Conservation (phyloP, 495 filamentous ascomycete genomes). For the Penicillium roqueforti region DNA sequence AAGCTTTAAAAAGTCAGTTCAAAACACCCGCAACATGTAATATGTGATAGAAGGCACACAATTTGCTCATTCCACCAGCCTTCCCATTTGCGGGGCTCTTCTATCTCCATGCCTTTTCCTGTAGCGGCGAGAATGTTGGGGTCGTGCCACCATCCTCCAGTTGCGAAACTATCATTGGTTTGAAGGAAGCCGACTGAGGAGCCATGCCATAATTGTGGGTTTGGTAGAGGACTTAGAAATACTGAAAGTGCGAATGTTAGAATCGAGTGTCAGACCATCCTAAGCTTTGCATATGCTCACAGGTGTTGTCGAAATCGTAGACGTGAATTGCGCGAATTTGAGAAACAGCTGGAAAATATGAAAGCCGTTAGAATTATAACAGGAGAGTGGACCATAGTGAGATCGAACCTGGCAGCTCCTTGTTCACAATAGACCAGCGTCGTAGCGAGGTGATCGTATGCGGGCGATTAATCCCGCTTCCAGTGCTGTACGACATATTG, state of each 20-base stretch:
- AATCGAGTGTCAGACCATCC: not conserved
- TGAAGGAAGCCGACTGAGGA: slow-evolving; percentile 71
- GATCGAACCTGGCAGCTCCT: slow-evolving; percentile 59
- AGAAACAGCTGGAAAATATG: slow-evolving; percentile 49
- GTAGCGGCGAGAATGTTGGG: slow-evolving; percentile 77
- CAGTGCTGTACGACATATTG: slow-evolving; percentile 28
- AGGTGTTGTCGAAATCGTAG: slow-evolving; percentile 98
- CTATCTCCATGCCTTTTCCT: slow-evolving; percentile 75
- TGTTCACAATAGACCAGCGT: slow-evolving; percentile 74
- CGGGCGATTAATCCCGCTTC: slow-evolving; percentile 13
- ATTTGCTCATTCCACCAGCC: slow-evolving; percentile 99
- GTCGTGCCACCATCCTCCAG: slow-evolving; percentile 98
- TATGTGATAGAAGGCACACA: slow-evolving; percentile 30
- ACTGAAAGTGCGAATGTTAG: slow-evolving; percentile 48
- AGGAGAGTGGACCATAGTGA: not conserved
- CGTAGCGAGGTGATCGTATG: slow-evolving; percentile 70
- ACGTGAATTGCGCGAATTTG: slow-evolving; percentile 80
- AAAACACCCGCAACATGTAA: not conserved
- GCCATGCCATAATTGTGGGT: slow-evolving; percentile 79
- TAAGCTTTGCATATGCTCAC: slow-evolving; percentile 46
- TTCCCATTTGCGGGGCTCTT: slow-evolving; percentile 80
- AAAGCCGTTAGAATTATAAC: not conserved
- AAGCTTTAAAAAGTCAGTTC: slow-evolving; percentile 48
- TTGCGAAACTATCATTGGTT: slow-evolving; percentile 67
- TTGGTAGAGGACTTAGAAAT: slow-evolving; percentile 85